A percentile compares a stretch with the other conserved stretches of the same genome.
Evolutionary conservation across 1,139 yeast genomes (phyloP).

Genomic region (Kluyveromyces sp.): DNA sequence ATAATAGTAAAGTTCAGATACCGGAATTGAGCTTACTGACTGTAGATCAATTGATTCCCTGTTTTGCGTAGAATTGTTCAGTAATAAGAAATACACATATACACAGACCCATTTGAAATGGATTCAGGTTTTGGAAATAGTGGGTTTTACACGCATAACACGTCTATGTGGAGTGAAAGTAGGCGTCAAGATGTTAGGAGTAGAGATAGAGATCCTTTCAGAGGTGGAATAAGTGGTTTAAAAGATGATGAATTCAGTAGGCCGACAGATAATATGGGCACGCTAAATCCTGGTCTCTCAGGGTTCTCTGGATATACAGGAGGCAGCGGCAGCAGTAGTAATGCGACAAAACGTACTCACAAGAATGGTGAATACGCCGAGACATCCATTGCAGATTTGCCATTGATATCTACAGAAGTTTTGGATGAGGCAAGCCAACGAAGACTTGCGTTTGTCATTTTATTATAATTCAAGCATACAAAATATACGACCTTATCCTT

Average conservation of each 20-base stretch:
- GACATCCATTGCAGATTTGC: conserved; percentile 11
- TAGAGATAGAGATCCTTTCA: background rate
- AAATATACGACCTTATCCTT: conserved; percentile 59
- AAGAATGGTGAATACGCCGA: background rate
- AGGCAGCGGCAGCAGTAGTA: background rate
- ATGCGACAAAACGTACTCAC: background rate
- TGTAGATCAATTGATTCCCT: too few relatives aligned
- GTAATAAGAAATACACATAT: background rate
- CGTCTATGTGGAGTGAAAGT: conserved; percentile 5
- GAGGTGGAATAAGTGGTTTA: background rate
- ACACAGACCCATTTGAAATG: background rate
- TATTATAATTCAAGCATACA: conserved; percentile 69
- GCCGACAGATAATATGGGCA: background rate
- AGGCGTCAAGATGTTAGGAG: background rate
- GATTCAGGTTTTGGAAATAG: background rate
- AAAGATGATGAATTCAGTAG: background rate
- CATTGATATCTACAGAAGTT: conserved; percentile 47
- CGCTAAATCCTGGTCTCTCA: background rate
- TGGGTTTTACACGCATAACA: conserved; percentile 1
- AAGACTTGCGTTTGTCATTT: conserved; percentile 54
- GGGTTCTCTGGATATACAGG: background rate
- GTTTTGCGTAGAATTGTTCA: too few relatives aligned
- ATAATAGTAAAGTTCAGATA: too few relatives aligned
- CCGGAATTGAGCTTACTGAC: too few relatives aligned
- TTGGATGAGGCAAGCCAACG: conserved; percentile 83